phyloP scores from a whole-genome alignment of 306 rosid species.

The Rubus idaeus region DNA sequence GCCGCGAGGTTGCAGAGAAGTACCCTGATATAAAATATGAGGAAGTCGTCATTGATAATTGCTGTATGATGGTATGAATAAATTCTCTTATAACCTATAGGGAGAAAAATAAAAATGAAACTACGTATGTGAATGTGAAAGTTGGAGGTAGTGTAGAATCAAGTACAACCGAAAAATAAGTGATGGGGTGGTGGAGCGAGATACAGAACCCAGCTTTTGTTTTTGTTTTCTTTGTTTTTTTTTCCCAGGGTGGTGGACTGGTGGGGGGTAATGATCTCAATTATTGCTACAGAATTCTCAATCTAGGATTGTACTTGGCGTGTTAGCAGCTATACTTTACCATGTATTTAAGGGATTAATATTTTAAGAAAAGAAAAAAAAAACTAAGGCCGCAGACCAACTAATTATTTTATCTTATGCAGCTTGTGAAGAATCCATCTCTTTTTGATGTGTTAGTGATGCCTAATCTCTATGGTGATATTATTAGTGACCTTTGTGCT shows the following conservation, averaged over 20 bases:
- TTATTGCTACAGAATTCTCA: neutral
- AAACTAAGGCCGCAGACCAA: neutral
- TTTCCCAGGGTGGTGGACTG: too few species aligned
- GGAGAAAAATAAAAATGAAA: neutral
- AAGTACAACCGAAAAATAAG: neutral
- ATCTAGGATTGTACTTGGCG: neutral
- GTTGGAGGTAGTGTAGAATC: neutral
- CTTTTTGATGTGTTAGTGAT: conserved; percentile 96
- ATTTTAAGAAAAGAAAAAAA: too few species aligned
- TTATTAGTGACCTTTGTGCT: conserved; percentile 98
- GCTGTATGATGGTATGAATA: conserved; percentile 92
- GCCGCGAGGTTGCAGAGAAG: conserved; percentile 98
- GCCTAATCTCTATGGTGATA: conserved; percentile 99
- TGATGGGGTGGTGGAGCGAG: neutral
- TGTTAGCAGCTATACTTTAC: neutral
- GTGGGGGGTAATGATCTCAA: neutral
- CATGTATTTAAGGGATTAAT: neutral
- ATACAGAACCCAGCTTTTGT: neutral
- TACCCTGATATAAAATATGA: conserved; percentile 91
- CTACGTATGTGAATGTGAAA: neutral
- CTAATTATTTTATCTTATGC: conserved; percentile 27
- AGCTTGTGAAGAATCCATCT: conserved; percentile 99
- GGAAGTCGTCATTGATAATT: conserved; percentile 98
- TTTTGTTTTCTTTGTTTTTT: too few species aligned
- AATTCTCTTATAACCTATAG: neutral